phyloP scores from a whole-genome alignment of 208 protist species.

The Leishmania martiniquensis region DNA sequence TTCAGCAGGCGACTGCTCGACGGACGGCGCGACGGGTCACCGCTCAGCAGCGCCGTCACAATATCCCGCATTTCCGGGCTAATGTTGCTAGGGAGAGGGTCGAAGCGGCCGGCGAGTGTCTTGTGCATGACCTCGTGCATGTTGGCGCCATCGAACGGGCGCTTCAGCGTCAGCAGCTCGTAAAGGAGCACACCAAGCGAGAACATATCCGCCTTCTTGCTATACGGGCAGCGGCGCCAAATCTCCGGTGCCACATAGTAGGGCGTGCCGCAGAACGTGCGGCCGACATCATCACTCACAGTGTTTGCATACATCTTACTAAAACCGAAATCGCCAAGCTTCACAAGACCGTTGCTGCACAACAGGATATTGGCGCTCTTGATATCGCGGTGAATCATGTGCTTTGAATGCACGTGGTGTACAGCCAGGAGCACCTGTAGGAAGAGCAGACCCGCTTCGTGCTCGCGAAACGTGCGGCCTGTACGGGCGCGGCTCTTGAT shows the following conservation, averaged over 20 bases:
- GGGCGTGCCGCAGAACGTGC: conserved; percentile 87
- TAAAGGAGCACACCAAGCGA: conserved; percentile 88
- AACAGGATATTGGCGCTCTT: conserved; percentile 90
- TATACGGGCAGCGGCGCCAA: conserved; percentile 91
- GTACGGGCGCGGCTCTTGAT: conserved; percentile 62
- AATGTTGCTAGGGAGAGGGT: conserved; percentile 51
- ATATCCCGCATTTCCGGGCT: conserved; percentile 70
- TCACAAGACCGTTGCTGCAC: conserved; percentile 76
- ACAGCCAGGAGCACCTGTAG: conserved; percentile 80
- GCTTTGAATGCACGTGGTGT: conserved; percentile 79
- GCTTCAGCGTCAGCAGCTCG: conserved; percentile 86
- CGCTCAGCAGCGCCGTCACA: conserved; percentile 51
- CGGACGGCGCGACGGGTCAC: conserved; percentile 57
- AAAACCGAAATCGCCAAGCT: conserved; percentile 90
- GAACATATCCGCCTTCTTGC: conserved; percentile 94
- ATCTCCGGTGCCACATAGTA: conserved; percentile 95
- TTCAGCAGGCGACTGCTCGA: conserved; percentile 70
- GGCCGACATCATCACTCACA: conserved; percentile 55
- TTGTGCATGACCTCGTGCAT: conserved; percentile 82
- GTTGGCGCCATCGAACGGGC: conserved; percentile 75
- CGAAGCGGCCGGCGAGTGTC: conserved; percentile 54
- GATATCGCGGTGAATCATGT: conserved; percentile 90
- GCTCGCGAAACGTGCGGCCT: conserved; percentile 54
- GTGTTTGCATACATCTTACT: conserved; percentile 63
- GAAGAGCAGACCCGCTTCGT: conserved; percentile 75